A percentile compares a stretch with the other conserved stretches of the same genome.
phyloP scores from a whole-genome alignment of 1,139 yeast species.

The Martiniozyma asiatica region DNA sequence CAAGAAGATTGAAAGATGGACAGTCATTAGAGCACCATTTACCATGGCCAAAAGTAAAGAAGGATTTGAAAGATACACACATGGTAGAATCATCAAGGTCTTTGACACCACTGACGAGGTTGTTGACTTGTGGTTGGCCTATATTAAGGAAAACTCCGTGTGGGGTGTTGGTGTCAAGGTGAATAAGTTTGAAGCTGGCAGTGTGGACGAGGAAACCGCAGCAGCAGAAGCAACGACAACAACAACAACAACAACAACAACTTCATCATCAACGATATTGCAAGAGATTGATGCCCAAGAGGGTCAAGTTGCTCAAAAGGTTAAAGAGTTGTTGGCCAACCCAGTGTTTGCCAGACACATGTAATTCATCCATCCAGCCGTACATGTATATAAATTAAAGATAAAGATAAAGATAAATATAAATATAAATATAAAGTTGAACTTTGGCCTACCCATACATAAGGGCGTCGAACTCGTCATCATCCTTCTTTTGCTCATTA shows the following conservation, averaged over 20 bases:
- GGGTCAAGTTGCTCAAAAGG: conserved; percentile 61
- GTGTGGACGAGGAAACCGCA: conserved; percentile 26
- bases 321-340: conserved; percentile 55
- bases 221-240: conserved; percentile 18
- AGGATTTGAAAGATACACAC: conserved; percentile 84
- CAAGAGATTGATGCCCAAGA: conserved; percentile 11
- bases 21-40: conserved; percentile 87
- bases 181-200: conserved; percentile 50
- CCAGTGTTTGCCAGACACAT: conserved; percentile 47
- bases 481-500: conserved; percentile 51
- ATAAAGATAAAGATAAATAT: background rate
- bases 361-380: conserved; percentile 6
- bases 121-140: conserved; percentile 72
- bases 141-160: conserved; percentile 64
- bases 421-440: conserved; percentile 1
- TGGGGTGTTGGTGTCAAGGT: conserved; percentile 81
- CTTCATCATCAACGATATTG: conserved; percentile 11
- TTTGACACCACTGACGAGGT: conserved; percentile 83
- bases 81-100: conserved; percentile 57
- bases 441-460: conserved; percentile 19
- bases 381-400: no score
- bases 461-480: conserved; percentile 45
- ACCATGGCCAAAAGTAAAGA: conserved; percentile 92
- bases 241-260: conserved; percentile 6
- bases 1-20: conserved; percentile 75